Evolutionary conservation across 179 eudicot species (phyloP), one percentile per base, ranked within the genome.

Genomic region (Sideroxylon spinosum): DNA sequence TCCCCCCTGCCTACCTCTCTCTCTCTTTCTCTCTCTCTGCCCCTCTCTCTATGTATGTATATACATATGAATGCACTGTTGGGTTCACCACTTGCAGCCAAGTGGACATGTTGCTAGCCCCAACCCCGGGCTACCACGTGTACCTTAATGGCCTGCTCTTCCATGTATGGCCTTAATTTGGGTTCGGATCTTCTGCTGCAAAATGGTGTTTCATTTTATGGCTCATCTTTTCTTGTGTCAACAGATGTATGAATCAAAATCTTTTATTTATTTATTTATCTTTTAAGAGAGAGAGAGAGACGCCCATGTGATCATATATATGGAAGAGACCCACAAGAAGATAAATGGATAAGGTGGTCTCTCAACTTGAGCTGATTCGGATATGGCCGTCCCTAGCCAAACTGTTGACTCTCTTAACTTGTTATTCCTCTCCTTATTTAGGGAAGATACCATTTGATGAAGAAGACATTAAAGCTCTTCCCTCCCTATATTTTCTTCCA

Each of bases 321-420:
- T 13, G 9, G 55, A 9, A 37, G 44, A 26, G 52, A 12, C 53
- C 66, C 76, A 74, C 66, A 57, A 29, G 57, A 60, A 63, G 78
- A 76, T 63, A 75, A 48, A 25, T 17, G 71, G 78, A 62, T 76
- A 75, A 76, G 60, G 60, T 62, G 25, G 32, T 23, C 23, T 63
- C 70, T 13, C 70, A 70, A 76, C 70, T 76, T 23, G 71, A 25
- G 46, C 37, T 76, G 62, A 76, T 76, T 76, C 78, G 78, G 59
- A 74, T 74, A 71, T 49, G 78, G 78, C 70, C 44, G n/a, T 3
- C n/a, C 7, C 68, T 2, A 1, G 26, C 77, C 78, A 61, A 22
- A 46, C 22, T 22, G 56, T 74, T 44, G 57, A 75, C 68, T 59
- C 68, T 44, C 12, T 23, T 4, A 22, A 44, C 13, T 8, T 20